These are phyloP conservation scores for Mycosarcoma mackinlayi DNA, from an alignment of 1,284 basidiomycete genomes.

Conservation along the genomic window DNA sequence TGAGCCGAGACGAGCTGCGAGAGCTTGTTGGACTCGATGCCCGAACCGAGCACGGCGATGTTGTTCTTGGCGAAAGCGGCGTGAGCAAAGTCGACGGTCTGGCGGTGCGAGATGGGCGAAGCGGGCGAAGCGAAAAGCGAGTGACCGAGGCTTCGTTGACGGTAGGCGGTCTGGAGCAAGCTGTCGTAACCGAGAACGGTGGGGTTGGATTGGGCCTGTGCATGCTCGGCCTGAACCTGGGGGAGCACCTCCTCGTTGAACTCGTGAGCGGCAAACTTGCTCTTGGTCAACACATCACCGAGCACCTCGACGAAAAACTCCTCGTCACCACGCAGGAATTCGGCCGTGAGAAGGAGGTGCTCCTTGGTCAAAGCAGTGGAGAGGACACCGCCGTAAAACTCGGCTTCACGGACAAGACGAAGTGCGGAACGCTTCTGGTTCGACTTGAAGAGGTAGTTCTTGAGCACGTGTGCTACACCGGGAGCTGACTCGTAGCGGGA, in stretches of 20 bases:
- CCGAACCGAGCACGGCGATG: slow-evolving; percentile 65
- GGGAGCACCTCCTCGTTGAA: slow-evolving; percentile 66
- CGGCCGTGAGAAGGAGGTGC: slow-evolving; percentile 89
- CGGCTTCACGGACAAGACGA: slow-evolving; percentile 89
- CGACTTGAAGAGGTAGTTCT: slow-evolving; percentile 66
- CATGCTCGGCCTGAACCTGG: slow-evolving; percentile 57
- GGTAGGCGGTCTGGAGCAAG: slow-evolving; percentile 65
- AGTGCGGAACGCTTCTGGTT: slow-evolving; percentile 79
- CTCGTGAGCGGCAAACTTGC: slow-evolving; percentile 63
- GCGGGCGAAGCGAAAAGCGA: slow-evolving; percentile 65
- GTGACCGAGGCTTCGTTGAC: slow-evolving; percentile 61
- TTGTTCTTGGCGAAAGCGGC: slow-evolving; percentile 63
- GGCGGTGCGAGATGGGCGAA: slow-evolving; percentile 55
- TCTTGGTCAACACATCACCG: slow-evolving; percentile 59
- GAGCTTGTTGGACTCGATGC: slow-evolving; percentile 56
- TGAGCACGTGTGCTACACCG: slow-evolving; percentile 60
- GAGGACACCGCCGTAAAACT: slow-evolving; percentile 92
- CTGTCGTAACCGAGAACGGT: slow-evolving; percentile 58
- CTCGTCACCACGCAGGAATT: slow-evolving; percentile 94
- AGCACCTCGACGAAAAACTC: slow-evolving; percentile 65
- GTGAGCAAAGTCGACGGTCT: slow-evolving; percentile 52
- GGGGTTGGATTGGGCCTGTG: slow-evolving; percentile 55
- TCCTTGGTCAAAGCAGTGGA: slow-evolving; percentile 87
- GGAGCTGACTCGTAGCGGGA: slow-evolving; percentile 58
- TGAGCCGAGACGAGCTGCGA: slow-evolving; percentile 52